These are phyloP conservation scores for Penicillium parvum DNA, from an alignment of 495 filamentous ascomycete species.

Conservation along the genomic window DNA sequence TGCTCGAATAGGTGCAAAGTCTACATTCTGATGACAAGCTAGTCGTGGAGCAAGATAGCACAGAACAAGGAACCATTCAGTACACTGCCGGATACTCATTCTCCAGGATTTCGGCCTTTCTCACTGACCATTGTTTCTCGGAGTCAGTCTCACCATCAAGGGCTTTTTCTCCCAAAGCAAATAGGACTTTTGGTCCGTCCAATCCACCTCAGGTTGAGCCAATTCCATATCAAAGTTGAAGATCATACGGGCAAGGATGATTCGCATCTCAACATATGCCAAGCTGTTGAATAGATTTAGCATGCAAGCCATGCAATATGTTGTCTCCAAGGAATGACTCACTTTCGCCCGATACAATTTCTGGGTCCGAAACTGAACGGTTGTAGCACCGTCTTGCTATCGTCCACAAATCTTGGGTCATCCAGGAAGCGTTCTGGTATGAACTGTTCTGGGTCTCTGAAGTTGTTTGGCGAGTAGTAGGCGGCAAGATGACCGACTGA, in stretches of 20 bases:
- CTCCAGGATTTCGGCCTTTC: too few species aligned
- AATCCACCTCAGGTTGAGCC: slow-evolving; percentile 18
- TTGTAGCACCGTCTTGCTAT: slow-evolving; percentile 40
- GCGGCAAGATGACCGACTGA: slow-evolving; percentile 43
- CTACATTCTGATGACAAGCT: too few species aligned
- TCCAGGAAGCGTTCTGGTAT: slow-evolving; percentile 49
- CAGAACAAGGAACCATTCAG: too few species aligned
- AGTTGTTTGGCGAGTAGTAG: slow-evolving; percentile 39
- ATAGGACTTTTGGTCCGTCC: slow-evolving; percentile 33
- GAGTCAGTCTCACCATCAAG: slow-evolving; percentile 31
- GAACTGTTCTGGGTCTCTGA: slow-evolving; percentile 42
- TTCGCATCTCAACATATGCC: slow-evolving; percentile 40
- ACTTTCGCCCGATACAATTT: slow-evolving; percentile 59
- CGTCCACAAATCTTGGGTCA: slow-evolving; percentile 32
- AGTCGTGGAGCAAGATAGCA: too few species aligned
- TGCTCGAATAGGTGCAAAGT: too few species aligned
- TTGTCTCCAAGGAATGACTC: slow-evolving; percentile 9
- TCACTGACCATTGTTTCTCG: not conserved
- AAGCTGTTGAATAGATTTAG: not conserved
- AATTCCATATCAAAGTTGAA: slow-evolving; percentile 42
- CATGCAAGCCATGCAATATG: not conserved
- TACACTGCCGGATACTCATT: too few species aligned
- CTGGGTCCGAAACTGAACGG: slow-evolving; percentile 56
- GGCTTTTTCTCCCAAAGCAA: slow-evolving; percentile 39
- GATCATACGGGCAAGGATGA: slow-evolving; percentile 36